Evolutionary conservation across 805 yeast species (phyloP).

Genomic region (Peterozyma toletana): DNA sequence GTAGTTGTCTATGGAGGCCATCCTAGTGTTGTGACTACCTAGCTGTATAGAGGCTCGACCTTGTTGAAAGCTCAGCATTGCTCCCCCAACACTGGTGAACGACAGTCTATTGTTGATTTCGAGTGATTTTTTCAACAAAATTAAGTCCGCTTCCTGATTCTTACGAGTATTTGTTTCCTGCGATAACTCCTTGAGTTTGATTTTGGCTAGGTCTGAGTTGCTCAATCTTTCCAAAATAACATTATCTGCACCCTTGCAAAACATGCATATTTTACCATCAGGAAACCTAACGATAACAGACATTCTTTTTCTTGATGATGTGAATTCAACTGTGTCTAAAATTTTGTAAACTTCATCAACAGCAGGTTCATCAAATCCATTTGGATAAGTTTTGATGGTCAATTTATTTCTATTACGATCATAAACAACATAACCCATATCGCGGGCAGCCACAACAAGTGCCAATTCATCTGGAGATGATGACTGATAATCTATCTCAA

Average conservation of each 20-base stretch:
- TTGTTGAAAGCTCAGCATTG: constrained; percentile 12
- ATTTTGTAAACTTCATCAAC: constrained; percentile 64
- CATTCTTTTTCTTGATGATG: constrained; percentile 90
- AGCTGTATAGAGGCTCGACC: constrained; percentile 8
- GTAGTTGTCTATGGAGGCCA: constrained; percentile 42
- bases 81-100: constrained; percentile 13
- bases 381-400: constrained; percentile 71
- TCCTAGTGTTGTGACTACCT: not conserved
- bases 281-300: constrained; percentile 78
- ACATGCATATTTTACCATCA: constrained; percentile 61
- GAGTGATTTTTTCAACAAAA: constrained; percentile 48
- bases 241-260: constrained; percentile 96
- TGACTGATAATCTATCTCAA: constrained; percentile 73
- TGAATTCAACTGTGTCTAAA: constrained; percentile 77
- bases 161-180: constrained; percentile 55
- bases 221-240: constrained; percentile 71
- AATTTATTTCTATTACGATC: constrained; percentile 57
- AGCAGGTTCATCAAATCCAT: constrained; percentile 66
- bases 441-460: constrained; percentile 88
- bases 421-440: constrained; percentile 81
- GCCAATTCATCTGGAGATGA: constrained; percentile 97
- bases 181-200: constrained; percentile 60
- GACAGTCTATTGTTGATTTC: constrained; percentile 26
- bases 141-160: constrained; percentile 68
- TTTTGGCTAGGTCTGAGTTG: constrained; percentile 48